phyloP scores from a whole-genome alignment of 352 stramenopile genomes.

The Phytopythium helicoides region DNA sequence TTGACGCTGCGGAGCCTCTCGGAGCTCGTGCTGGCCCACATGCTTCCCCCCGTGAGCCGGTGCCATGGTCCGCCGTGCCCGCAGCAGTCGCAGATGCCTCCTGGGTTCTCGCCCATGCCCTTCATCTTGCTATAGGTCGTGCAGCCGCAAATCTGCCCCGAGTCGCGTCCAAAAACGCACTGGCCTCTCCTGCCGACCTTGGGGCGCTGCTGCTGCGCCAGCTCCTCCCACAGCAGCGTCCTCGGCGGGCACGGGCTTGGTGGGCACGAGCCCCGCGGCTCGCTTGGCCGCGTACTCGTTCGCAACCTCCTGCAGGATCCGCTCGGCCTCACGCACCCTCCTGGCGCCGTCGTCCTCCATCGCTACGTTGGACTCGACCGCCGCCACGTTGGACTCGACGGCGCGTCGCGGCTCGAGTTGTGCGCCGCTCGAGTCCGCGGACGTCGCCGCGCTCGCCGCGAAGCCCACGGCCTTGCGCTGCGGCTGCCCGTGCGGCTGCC shows the following conservation, averaged over 20 bases:
- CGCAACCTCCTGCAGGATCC: constrained; percentile 71
- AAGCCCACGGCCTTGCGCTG: too few relatives aligned
- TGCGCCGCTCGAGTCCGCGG: too few relatives aligned
- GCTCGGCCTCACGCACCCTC: constrained; percentile 57
- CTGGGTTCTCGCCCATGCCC: constrained; percentile 39
- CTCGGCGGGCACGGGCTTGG: constrained; percentile 63
- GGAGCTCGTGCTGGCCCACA: constrained; percentile 8
- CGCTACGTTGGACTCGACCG: too few relatives aligned
- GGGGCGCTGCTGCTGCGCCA: constrained; percentile 40
- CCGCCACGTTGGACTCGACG: too few relatives aligned
- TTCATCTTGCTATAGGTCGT: constrained; percentile 53
- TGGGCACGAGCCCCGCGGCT: constrained; percentile 67
- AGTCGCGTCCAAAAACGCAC: constrained; percentile 68
- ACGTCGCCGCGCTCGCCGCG: too few relatives aligned
- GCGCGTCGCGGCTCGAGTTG: too few relatives aligned
- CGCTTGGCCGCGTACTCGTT: constrained; percentile 81
- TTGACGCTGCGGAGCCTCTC: not conserved
- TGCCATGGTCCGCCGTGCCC: constrained; percentile 72
- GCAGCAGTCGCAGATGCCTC: constrained; percentile 69
- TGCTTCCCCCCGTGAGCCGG: constrained; percentile 47
- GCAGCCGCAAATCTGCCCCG: constrained; percentile 51
- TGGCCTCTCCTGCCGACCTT: constrained; percentile 41
- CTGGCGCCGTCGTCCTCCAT: too few relatives aligned
- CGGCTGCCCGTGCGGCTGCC: too few relatives aligned
- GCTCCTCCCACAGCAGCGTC: constrained; percentile 80